Evolutionary conservation across 1,284 basidiomycete genomes (phyloP), one percentile per base, ranked within the genome.

Genomic region (Phylloboletellus chloephorus): DNA sequence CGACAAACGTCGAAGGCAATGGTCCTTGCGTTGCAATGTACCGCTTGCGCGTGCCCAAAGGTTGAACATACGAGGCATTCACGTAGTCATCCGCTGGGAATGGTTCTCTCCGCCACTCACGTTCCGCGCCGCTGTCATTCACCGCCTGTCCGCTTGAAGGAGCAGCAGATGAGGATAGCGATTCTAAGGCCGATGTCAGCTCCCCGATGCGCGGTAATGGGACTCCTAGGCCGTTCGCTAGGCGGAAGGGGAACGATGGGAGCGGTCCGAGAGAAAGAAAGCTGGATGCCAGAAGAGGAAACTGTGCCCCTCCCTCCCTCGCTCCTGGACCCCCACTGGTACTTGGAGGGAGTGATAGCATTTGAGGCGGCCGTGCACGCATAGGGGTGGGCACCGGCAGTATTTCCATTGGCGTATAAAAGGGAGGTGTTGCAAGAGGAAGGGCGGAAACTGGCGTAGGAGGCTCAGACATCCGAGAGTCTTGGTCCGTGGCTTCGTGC

Each of bases 21-120:
- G 95, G 95, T 1, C 95, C 95, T 63, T 98, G 95, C 1, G 95
- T 97, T 1, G 94, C 95, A 49, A 98, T 97, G 60, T 95, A 98
- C 26, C 82, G 76, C 58, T 80, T 76, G 20, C 66, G 72, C 1
- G 90, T 92, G 2, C 86, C 83, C 35, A 87, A 67, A 2, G 90
- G 90, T 61, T 92, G 90, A 15, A 94, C 82, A 52, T 83, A 88
- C 24, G 88, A 93, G 2, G 93, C 92, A 57, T 97, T 96, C 64
- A 96, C 84, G 60, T 97, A 97, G 58, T 96, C 93, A 43, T 88
- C 86, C 39, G 76, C 75, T 11, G 60, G 57, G 9, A 53, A 60
- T 2, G 49, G 40, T 23, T 47, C 50, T 31, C 41, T 37, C 22
- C 37, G 47, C 16, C 11, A 23, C 25, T 24, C 28, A 12, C 19